Evolutionary conservation across 1,284 basidiomycete species (phyloP), one percentile per base, ranked within the genome.

Genomic region (Ceratorhiza oryzae-sativae): DNA sequence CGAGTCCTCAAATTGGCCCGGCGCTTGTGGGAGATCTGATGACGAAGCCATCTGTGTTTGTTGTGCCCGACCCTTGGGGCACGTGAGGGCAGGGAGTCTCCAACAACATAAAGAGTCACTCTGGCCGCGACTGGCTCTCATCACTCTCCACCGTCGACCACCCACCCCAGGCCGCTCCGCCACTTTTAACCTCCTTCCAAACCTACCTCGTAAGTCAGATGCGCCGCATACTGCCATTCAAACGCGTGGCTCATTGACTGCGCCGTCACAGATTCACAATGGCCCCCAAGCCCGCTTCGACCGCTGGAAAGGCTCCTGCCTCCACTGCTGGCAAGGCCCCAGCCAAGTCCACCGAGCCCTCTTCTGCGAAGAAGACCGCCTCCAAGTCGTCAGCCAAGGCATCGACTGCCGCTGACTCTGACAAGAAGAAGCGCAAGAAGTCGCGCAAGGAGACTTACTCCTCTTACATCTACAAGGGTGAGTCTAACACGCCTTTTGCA

Each of bases 391-490:
- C 77, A 72, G 77, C 81, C 55, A 80, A 82, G 71, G 90, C 88
- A 36, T 39, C 73, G 30, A 59, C 73, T 41, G 70, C 72, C 49
- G 71, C 15, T 45, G 63, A 86, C 46, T 89, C 87, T 71, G 89
- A 92, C 80, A 94, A 95, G 90, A 94, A 94, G 89, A 90, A 91
- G 85, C 86, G 91, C 83, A 91, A 91, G 85, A 95, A 94, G 86
- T 82, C 89, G 74, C 85, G 91, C 81, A 93, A 92, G 87, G 93
- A 95, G 84, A 94, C 93, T 18, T 95, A 95, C 86, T 92, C 91
- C 68, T 94, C 94, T 3, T 96, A 96, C 85, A 95, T 96, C 81
- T 95, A 95, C 88, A 95, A 95, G 82, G 91, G 91, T 91, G 74
- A 73, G 86, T 80, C 36, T 13, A 39, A 32, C 58, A 39, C 10